Base-by-base conservation (phyloP, 2,329 filamentous ascomycete genomes). In the Aspergillus arachidicola region DNA sequence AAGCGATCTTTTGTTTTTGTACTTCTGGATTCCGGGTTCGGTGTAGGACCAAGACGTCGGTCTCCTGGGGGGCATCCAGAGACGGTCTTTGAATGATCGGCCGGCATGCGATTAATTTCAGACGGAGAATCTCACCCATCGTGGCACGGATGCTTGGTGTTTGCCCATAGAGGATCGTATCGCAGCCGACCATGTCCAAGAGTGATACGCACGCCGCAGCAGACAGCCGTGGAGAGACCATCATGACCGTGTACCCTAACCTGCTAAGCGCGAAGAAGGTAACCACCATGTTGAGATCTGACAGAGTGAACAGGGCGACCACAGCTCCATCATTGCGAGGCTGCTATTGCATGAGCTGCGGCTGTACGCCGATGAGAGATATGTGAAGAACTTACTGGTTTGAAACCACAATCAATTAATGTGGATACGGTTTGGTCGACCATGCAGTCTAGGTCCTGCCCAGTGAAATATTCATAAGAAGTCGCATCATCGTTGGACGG, bases 181-280 rank as follows among this genome's bases (percentile, higher is more conserved):
- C 67, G 30, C 74, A 76, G 5, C 65, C 68, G 1, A 79, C 76
- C 5, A 68, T 71, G 48, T 78, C 70, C 4, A 82, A 71, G 10
- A 83, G 69, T 6, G 77, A 76, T 5, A 80, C 71, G 58, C 77
- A 81, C 26, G 80, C 80, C 1, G 74, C 68, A 1, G 77, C 69
- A 12, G 79, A 78, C 6, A 83, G 71, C 26, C 81, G 78, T 36
- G 78, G 78, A 4, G 80, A 83, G 30, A 83, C 69, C 60, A 78
- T 78, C 71, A 83, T 75, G 7, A 78, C 73, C 14, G 76, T 79
- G 60, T 80, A 82, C 30, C 81, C 81, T 6, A 82, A 66, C n/a
- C 80, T 74, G 60, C 77, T 79, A 10, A 83, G 70, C 11, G 80
- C 81, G 57, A 83, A 81, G 54, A 82, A 76, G 7, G 77, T 76